These are phyloP conservation scores for Candida railenensis DNA, from an alignment of 805 yeast genomes.

Conservation along the genomic window DNA sequence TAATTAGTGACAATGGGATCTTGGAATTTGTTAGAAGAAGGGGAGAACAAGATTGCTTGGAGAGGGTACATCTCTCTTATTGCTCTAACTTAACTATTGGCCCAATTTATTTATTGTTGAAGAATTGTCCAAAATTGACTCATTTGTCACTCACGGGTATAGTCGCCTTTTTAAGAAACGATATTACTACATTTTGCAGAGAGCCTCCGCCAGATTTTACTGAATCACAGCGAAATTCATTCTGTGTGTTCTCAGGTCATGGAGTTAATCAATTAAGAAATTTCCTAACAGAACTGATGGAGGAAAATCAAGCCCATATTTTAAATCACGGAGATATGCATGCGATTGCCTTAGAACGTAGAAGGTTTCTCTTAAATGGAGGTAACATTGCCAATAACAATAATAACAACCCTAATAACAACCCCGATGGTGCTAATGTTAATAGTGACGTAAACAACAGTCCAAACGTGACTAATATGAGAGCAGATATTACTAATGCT, in stretches of 20 bases:
- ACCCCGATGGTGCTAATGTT: background rate
- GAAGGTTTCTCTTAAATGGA: constrained; percentile 22
- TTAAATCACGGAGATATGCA: constrained; percentile 33
- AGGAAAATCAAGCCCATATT: constrained; percentile 27
- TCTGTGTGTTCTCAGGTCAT: constrained; percentile 91
- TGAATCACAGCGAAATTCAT: constrained; percentile 76
- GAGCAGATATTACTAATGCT: constrained; percentile 11
- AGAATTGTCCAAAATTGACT: constrained; percentile 80
- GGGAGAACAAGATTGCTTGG: constrained; percentile 77
- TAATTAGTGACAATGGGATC: constrained; percentile 84
- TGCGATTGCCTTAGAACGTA: constrained; percentile 19
- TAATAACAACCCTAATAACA: constrained; percentile 7
- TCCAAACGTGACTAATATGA: background rate
- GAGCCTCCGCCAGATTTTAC: constrained; percentile 92
- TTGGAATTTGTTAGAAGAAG: constrained; percentile 63
- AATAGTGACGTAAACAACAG: background rate
- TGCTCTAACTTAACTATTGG: constrained; percentile 77
- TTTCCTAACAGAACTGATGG: constrained; percentile 53
- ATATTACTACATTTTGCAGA: constrained; percentile 83
- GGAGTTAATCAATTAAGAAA: constrained; percentile 79
- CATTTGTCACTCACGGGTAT: constrained; percentile 93
- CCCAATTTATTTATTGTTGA: constrained; percentile 73
- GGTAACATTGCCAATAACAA: constrained; percentile 19
- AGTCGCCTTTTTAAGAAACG: constrained; percentile 80
- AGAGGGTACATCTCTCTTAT: constrained; percentile 90